These are phyloP conservation scores for Lasiodiplodia citricola DNA, from an alignment of 2,329 filamentous ascomycete species.

Conservation along the genomic window DNA sequence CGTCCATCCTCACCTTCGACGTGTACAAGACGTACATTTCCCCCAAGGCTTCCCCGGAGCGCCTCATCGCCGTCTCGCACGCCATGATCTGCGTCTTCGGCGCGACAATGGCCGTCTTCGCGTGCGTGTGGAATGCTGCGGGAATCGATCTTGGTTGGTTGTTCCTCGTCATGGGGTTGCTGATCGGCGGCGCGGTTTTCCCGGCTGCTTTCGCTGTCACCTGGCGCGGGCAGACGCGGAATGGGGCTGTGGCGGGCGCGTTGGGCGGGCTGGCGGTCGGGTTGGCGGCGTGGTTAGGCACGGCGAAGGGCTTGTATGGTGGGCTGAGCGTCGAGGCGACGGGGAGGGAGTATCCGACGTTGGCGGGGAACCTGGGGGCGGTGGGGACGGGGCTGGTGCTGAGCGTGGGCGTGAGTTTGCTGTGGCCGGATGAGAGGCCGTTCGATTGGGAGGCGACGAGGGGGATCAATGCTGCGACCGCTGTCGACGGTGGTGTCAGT, in stretches of 20 bases:
- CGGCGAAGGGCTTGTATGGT: conserved; percentile 54
- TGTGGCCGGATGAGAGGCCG: conserved; percentile 46
- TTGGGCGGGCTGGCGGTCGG: conserved; percentile 58
- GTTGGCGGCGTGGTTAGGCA: conserved; percentile 59
- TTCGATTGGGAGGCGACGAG: conserved; percentile 48
- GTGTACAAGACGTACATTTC: conserved; percentile 60
- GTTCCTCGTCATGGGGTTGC: conserved; percentile 59
- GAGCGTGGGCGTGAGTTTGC: conserved; percentile 54
- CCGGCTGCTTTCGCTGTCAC: conserved; percentile 60
- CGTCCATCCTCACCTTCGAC: conserved; percentile 61
- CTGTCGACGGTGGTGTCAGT: conserved; percentile 21
- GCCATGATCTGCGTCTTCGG: conserved; percentile 60
- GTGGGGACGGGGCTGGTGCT: conserved; percentile 50
- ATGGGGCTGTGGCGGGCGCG: conserved; percentile 57
- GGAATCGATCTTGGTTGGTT: conserved; percentile 61
- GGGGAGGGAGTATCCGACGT: conserved; percentile 55
- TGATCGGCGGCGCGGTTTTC: conserved; percentile 61
- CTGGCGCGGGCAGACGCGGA: conserved; percentile 57
- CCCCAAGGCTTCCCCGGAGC: conserved; percentile 50
- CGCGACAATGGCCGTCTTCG: conserved; percentile 57
- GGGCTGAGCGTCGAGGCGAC: conserved; percentile 56
- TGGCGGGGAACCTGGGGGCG: conserved; percentile 60
- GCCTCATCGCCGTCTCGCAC: conserved; percentile 59
- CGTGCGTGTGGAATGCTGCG: conserved; percentile 57
- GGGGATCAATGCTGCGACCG: conserved; percentile 37